Conservation (phyloP, 352 stramenopile species). For the Phytophthora gonapodyides region DNA sequence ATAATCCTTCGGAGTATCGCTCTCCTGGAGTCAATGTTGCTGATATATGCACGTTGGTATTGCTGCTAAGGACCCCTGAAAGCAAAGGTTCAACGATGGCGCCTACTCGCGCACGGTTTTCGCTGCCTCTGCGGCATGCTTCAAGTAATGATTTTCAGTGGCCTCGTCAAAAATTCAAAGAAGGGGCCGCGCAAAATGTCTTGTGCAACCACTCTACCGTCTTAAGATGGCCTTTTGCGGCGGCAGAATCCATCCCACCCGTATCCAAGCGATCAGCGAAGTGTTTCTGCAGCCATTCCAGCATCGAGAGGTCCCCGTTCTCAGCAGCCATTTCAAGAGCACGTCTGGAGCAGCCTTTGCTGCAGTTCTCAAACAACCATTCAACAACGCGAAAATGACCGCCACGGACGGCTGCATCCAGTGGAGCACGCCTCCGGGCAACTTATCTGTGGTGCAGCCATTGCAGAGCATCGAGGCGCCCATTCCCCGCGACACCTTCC, state of each 20-base stretch:
- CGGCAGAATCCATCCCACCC: constrained; percentile 2
- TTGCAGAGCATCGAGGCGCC: background rate
- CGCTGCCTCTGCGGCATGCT: too few species aligned
- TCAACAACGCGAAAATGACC: background rate
- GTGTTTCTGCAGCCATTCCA: constrained; percentile 1
- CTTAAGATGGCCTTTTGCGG: background rate
- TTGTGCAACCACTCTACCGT: constrained; percentile 1
- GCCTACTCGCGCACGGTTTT: too few species aligned
- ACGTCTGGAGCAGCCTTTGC: too few species aligned
- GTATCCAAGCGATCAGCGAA: background rate
- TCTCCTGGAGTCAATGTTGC: too few species aligned
- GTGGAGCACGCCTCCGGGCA: background rate
- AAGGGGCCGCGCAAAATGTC: too few species aligned
- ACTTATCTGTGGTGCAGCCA: background rate
- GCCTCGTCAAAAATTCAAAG: too few species aligned
- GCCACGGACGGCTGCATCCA: background rate
- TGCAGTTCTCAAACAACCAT: background rate
- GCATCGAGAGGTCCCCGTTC: background rate
- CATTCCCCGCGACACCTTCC: background rate
- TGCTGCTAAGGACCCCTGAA: too few species aligned
- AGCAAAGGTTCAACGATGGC: too few species aligned
- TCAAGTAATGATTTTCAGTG: too few species aligned
- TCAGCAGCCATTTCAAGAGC: background rate
- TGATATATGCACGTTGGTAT: too few species aligned
- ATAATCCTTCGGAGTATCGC: too few species aligned